phyloP scores from a whole-genome alignment of 371 early-diverging fungal genomes.

The Mucor racemosus region DNA sequence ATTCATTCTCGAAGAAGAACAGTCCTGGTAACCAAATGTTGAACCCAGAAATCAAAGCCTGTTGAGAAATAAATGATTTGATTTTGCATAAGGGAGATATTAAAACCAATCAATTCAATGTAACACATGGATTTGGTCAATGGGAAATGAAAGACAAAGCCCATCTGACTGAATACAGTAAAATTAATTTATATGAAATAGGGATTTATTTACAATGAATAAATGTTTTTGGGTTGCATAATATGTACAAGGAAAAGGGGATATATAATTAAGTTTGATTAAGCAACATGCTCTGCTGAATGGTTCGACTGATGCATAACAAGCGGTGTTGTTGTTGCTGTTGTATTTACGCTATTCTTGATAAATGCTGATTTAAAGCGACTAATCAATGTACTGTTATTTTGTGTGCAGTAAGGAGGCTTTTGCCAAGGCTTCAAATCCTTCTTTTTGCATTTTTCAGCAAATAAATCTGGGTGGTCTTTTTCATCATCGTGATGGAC shows the following conservation, averaged over 20 bases:
- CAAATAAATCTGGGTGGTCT: constrained; percentile 45
- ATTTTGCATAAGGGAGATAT: not conserved
- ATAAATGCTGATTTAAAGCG: constrained; percentile 19
- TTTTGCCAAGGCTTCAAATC: constrained; percentile 45
- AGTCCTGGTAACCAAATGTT: not conserved
- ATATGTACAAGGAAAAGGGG: not conserved
- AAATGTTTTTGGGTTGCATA: not conserved
- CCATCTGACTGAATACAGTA: constrained; percentile 9
- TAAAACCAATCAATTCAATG: constrained; percentile 4
- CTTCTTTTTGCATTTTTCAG: constrained; percentile 15
- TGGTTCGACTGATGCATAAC: constrained; percentile 4
- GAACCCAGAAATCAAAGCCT: not conserved
- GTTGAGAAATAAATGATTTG: not conserved
- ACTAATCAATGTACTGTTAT: not conserved
- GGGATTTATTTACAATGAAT: not conserved
- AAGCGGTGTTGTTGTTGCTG: not conserved
- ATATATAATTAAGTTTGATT: not conserved
- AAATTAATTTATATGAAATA: not conserved
- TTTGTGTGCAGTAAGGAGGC: constrained; percentile 21
- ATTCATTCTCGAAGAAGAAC: constrained; percentile 2
- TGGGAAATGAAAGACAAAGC: not conserved
- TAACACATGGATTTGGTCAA: not conserved
- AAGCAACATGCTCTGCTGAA: constrained; percentile 8
- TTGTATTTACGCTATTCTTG: not conserved
- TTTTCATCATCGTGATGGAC: constrained; percentile 50